Evolutionary conservation across 768 basidiomycete species (phyloP).

Genomic region (Sistotremastrum niveocremeum): DNA sequence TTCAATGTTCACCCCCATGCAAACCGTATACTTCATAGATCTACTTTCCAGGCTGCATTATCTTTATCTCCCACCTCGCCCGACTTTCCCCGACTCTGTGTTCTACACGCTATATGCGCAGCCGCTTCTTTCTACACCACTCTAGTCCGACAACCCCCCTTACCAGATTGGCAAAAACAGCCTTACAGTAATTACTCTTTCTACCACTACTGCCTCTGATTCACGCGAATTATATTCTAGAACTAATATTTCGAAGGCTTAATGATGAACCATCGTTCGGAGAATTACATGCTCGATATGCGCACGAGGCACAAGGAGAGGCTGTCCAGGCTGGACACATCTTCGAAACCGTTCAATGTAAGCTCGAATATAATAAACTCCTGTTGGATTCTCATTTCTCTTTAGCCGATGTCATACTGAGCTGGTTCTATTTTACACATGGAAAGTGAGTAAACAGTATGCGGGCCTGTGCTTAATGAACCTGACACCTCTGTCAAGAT

Average conservation of each 20-base stretch:
- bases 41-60: slow-evolving; percentile 52
- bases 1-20: slow-evolving; percentile 69
- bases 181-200: neutral
- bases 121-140: slow-evolving; percentile 65
- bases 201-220: neutral
- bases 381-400: neutral
- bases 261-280: slow-evolving; percentile 31
- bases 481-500: slow-evolving; percentile 25
- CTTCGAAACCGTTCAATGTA: slow-evolving; percentile 52
- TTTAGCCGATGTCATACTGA: slow-evolving; percentile 46
- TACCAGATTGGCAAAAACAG: slow-evolving; percentile 24
- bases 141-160: slow-evolving; percentile 43
- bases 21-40: slow-evolving; percentile 50
- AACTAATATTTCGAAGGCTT: slow-evolving; percentile 17
- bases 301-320: slow-evolving; percentile 35
- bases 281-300: slow-evolving; percentile 45
- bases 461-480: neutral
- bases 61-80: slow-evolving; percentile 52
- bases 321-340: slow-evolving; percentile 37
- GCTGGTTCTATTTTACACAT: slow-evolving; percentile 66
- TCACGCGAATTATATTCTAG: slow-evolving; percentile 40
- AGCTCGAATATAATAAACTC: neutral
- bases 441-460: slow-evolving; percentile 34
- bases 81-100: slow-evolving; percentile 54
- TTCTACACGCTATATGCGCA: slow-evolving; percentile 83